Percentiles rank a stretch among this genome's conserved stretches.
Conservation (phyloP, 1,139 yeast genomes). For the Taphrina populina region DNA sequence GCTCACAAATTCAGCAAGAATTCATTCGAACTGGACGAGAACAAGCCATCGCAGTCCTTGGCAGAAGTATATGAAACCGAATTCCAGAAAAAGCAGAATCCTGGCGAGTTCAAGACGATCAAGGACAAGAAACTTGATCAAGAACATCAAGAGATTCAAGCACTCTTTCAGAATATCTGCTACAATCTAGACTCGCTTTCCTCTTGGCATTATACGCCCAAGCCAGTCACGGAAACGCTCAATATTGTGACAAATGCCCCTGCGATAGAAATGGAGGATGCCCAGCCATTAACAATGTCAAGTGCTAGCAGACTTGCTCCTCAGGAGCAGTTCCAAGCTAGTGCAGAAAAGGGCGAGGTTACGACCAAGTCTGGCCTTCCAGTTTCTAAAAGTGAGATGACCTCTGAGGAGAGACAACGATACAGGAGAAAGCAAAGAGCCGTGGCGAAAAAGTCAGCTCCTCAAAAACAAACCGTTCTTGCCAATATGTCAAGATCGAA, state of each 20-base stretch:
- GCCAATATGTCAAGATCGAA: slow-evolving; percentile 39
- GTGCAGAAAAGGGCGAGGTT: slow-evolving; percentile 56
- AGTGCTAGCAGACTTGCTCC: slow-evolving; percentile 83
- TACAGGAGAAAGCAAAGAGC: slow-evolving; percentile 79
- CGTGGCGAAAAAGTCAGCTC: slow-evolving; percentile 42
- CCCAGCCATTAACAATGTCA: slow-evolving; percentile 84
- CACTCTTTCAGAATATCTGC: slow-evolving; percentile 60
- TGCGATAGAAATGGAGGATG: slow-evolving; percentile 88
- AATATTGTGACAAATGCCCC: slow-evolving; percentile 80
- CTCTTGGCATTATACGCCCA: slow-evolving; percentile 91
- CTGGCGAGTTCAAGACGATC: slow-evolving; percentile 46
- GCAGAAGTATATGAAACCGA: slow-evolving; percentile 93
- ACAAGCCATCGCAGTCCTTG: slow-evolving; percentile 79
- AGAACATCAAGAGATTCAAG: slow-evolving; percentile 78
- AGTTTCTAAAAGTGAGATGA: slow-evolving; percentile 77
- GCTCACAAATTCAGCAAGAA: slow-evolving; percentile 54
- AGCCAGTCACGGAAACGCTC: slow-evolving; percentile 75
- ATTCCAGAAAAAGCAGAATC: slow-evolving; percentile 53
- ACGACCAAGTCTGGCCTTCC: slow-evolving; percentile 77
- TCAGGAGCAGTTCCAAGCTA: slow-evolving; percentile 72
- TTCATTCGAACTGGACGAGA: slow-evolving; percentile 67
- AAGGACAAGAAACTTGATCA: slow-evolving; percentile 53
- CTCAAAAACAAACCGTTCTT: slow-evolving; percentile 56
- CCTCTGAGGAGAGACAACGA: slow-evolving; percentile 84
- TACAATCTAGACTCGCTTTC: slow-evolving; percentile 82